Evolutionary conservation across 805 yeast genomes (phyloP).

Genomic region (Wickerhamiella bombiphila): DNA sequence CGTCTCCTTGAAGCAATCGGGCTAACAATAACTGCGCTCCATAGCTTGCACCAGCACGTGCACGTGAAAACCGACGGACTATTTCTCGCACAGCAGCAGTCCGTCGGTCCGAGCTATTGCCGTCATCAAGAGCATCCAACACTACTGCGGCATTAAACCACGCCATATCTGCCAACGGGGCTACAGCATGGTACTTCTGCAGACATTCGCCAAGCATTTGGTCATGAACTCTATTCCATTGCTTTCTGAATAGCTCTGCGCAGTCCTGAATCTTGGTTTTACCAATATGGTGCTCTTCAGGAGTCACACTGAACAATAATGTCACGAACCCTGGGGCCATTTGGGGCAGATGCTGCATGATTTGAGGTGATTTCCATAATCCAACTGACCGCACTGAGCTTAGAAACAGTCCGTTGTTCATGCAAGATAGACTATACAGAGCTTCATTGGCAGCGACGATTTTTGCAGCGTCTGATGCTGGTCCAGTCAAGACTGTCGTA

Average conservation of each 20-base stretch:
- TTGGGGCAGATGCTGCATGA: neutral
- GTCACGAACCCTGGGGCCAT: conserved; percentile 2
- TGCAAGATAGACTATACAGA: conserved; percentile 11
- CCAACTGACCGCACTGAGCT: neutral
- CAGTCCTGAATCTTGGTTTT: neutral
- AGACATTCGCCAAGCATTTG: neutral
- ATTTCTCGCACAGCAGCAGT: too few relatives aligned
- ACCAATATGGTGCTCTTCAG: neutral
- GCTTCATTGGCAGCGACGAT: conserved; percentile 7
- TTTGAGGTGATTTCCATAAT: conserved; percentile 5
- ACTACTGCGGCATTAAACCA: conserved; percentile 8
- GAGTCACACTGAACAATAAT: neutral
- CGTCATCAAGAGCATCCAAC: neutral
- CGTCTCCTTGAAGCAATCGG: too few relatives aligned
- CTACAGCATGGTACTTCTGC: neutral
- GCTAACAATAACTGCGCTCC: too few relatives aligned
- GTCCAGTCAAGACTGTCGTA: neutral
- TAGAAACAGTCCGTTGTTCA: conserved; percentile 3
- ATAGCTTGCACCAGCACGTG: too few relatives aligned
- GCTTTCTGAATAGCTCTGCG: neutral
- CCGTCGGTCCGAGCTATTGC: too few relatives aligned
- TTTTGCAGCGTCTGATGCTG: neutral
- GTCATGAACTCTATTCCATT: neutral
- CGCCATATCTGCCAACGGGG: conserved; percentile 10
- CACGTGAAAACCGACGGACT: too few relatives aligned